These are phyloP conservation scores for Phytophthora litchii DNA, from an alignment of 352 stramenopile genomes.

Conservation along the genomic window DNA sequence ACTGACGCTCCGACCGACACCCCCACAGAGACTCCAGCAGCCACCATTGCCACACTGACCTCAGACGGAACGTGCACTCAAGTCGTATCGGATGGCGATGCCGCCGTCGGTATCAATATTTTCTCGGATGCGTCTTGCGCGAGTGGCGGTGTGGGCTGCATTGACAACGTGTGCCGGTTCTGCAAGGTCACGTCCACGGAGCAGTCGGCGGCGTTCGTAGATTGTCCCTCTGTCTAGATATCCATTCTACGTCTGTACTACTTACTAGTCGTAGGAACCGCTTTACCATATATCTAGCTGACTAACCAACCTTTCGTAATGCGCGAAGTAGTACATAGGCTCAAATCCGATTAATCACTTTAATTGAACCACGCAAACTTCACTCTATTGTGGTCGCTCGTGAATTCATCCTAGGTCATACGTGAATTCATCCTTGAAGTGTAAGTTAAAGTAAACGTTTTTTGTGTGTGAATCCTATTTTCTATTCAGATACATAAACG, in stretches of 20 bases:
- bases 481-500: too few species aligned
- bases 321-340: too few species aligned
- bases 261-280: too few species aligned
- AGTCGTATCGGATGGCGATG: conserved; percentile 29
- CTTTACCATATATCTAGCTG: too few species aligned
- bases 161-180: conserved; percentile 28
- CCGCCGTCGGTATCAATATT: conserved; percentile 32
- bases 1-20: conserved; percentile 7
- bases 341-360: too few species aligned
- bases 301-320: too few species aligned
- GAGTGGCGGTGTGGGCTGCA: conserved; percentile 27
- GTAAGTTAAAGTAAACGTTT: too few species aligned
- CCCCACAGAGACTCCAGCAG: conserved; percentile 9
- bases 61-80: conserved; percentile 17
- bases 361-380: too few species aligned
- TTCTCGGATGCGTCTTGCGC: conserved; percentile 31
- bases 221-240: conserved; percentile 25
- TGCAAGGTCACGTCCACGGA: conserved; percentile 31
- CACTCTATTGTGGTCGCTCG: too few species aligned
- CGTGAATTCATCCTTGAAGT: too few species aligned
- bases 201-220: conserved; percentile 32
- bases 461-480: too few species aligned
- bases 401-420: too few species aligned
- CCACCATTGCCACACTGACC: background rate
- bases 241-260: background rate